Percentiles rank a stretch among this genome's conserved stretches.
These are phyloP conservation scores for Sapria himalayana DNA, from an alignment of 345 rosid species.

Conservation along the genomic window DNA sequence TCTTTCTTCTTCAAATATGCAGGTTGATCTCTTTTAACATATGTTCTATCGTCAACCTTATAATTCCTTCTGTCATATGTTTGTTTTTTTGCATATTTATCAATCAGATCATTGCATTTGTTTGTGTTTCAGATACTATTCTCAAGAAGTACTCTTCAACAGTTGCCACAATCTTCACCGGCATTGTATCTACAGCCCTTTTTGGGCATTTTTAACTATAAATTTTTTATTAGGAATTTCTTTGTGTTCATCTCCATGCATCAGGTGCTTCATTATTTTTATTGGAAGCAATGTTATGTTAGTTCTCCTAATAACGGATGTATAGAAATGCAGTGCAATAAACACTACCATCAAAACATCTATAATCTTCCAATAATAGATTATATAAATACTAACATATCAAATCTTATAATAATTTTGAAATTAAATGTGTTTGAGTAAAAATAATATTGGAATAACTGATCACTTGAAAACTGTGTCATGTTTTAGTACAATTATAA, in stretches of 20 bases:
- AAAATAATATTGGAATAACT: too few species aligned
- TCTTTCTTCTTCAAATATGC: conserved; percentile 27
- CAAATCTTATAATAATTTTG: too few species aligned
- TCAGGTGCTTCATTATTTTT: conserved; percentile 13
- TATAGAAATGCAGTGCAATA: too few species aligned
- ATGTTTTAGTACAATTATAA: too few species aligned
- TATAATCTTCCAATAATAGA: too few species aligned
- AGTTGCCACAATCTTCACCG: conserved; percentile 21
- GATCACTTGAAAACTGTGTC: too few species aligned
- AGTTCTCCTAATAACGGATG: too few species aligned
- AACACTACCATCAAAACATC: not conserved
- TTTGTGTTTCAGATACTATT: conserved; percentile 16
- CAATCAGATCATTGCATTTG: not conserved
- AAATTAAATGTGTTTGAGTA: too few species aligned
- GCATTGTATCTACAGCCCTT: conserved; percentile 18
- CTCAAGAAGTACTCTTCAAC: conserved; percentile 24
- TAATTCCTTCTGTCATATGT: not conserved
- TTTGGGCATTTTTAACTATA: conserved; percentile 19
- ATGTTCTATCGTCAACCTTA: not conserved
- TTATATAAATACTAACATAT: too few species aligned
- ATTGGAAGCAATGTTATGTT: too few species aligned
- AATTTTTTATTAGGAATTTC: conserved; percentile 22
- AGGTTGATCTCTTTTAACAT: conserved; percentile 7
- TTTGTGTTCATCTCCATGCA: conserved; percentile 24
- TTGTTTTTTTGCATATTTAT: too few species aligned